Percentiles rank a stretch among this genome's conserved stretches.
Conservation (phyloP, 2,329 filamentous ascomycete genomes). For the Phaeosphaeria sp. region DNA sequence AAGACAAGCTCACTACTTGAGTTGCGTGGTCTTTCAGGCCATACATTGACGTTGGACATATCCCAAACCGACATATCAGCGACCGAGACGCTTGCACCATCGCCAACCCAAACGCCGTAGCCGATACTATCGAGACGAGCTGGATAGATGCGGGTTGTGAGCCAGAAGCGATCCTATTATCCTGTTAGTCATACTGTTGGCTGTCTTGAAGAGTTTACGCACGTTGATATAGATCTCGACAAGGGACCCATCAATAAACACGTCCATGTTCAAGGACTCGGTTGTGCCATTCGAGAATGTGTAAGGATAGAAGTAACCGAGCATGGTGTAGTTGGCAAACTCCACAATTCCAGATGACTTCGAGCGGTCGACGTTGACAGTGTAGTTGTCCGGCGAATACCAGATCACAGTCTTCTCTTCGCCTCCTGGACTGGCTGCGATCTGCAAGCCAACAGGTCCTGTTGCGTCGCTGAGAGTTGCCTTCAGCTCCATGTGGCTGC, state of each 20-base stretch:
- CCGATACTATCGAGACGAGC: conserved; percentile 51
- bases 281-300: conserved; percentile 40
- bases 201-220: conserved; percentile 11
- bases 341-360: conserved; percentile 51
- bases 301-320: conserved; percentile 56
- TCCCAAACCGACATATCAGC: conserved; percentile 49
- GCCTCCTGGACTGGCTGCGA: conserved; percentile 52
- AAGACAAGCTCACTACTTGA: conserved; percentile 51
- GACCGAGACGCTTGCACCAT: conserved; percentile 45
- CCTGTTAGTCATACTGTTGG: conserved; percentile 6
- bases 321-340: conserved; percentile 53
- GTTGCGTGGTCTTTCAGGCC: conserved; percentile 50
- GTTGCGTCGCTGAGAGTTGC: conserved; percentile 48
- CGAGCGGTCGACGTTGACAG: conserved; percentile 54
- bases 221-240: conserved; percentile 56
- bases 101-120: conserved; percentile 51
- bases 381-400: conserved; percentile 55
- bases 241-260: conserved; percentile 57
- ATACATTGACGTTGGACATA: conserved; percentile 45
- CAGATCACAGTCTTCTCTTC: conserved; percentile 55
- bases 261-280: conserved; percentile 52
- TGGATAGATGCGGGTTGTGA: conserved; percentile 56
- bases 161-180: conserved; percentile 45
- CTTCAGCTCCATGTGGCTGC: conserved; percentile 50
- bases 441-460: conserved; percentile 50